phyloP scores from a whole-genome alignment of 768 basidiomycete genomes.

The Hypholoma sublateritium region DNA sequence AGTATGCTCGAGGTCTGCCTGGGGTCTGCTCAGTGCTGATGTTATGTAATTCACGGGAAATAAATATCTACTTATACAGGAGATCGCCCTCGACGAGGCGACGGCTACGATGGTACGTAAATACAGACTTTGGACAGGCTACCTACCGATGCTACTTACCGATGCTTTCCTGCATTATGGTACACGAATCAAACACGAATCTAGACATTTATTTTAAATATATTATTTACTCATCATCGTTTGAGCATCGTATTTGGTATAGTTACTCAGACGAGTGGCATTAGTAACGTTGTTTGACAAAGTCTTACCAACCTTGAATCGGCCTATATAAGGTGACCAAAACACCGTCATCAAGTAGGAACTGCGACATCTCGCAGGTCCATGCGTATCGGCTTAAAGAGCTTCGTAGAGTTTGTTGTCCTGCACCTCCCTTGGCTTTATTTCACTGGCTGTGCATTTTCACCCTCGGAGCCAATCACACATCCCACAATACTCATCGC shows the following conservation, averaged over 20 bases:
- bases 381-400: conserved; percentile 5
- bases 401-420: conserved; percentile 1
- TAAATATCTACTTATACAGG: no score
- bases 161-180: no score
- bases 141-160: no score
- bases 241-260: background rate
- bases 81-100: no score
- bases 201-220: background rate
- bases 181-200: no score
- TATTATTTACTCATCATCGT: background rate
- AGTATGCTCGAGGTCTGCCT: no score
- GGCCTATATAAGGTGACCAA: background rate
- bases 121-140: no score
- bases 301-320: background rate
- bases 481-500: background rate
- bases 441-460: conserved; percentile 2
- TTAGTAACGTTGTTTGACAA: conserved; percentile 6
- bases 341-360: no score
- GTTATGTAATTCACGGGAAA: no score
- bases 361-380: background rate
- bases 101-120: no score
- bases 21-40: no score
- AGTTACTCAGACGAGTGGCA: background rate
- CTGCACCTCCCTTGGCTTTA: conserved; percentile 5
- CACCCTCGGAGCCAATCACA: background rate